These are phyloP conservation scores for Chaetomiaceae sp. DNA, from an alignment of 2,329 filamentous ascomycete species.

Conservation along the genomic window DNA sequence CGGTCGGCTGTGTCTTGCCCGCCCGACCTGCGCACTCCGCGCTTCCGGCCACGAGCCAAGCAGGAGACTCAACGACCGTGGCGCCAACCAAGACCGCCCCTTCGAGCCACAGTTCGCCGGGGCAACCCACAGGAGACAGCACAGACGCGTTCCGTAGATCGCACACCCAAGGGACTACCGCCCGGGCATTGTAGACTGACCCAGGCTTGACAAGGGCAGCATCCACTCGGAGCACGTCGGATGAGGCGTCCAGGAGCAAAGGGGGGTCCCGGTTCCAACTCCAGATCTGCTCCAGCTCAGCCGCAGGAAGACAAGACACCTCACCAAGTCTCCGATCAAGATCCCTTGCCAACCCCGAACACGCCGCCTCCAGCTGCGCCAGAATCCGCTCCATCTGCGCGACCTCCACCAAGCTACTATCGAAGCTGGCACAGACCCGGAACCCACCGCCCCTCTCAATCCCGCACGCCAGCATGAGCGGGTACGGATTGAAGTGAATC, in stretches of 20 bases:
- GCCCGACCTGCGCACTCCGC: constrained; percentile 29
- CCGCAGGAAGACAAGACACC: constrained; percentile 36
- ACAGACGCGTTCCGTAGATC: constrained; percentile 31
- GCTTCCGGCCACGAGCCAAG: constrained; percentile 36
- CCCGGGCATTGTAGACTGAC: constrained; percentile 33
- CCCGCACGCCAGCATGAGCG: constrained; percentile 45
- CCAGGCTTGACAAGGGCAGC: constrained; percentile 22
- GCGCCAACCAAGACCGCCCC: constrained; percentile 31
- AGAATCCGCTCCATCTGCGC: constrained; percentile 16
- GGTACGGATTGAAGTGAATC: constrained; percentile 49
- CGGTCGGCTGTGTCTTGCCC: constrained; percentile 28
- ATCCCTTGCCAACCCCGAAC: constrained; percentile 17
- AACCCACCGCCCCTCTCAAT: constrained; percentile 39
- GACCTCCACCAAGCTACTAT: constrained; percentile 25
- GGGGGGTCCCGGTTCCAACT: constrained; percentile 37
- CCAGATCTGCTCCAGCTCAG: constrained; percentile 41
- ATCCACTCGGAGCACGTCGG: constrained; percentile 22
- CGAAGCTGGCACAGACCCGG: constrained; percentile 41
- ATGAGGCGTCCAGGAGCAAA: constrained; percentile 31
- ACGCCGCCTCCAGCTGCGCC: constrained; percentile 30
- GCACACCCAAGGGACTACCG: constrained; percentile 33
- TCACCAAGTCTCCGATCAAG: constrained; percentile 29
- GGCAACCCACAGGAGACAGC: constrained; percentile 39
- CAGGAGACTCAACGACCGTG: constrained; percentile 27
- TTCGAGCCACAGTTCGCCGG: constrained; percentile 40